Base-by-base conservation (phyloP, 1,284 basidiomycete species). In the Pascua sp. region DNA sequence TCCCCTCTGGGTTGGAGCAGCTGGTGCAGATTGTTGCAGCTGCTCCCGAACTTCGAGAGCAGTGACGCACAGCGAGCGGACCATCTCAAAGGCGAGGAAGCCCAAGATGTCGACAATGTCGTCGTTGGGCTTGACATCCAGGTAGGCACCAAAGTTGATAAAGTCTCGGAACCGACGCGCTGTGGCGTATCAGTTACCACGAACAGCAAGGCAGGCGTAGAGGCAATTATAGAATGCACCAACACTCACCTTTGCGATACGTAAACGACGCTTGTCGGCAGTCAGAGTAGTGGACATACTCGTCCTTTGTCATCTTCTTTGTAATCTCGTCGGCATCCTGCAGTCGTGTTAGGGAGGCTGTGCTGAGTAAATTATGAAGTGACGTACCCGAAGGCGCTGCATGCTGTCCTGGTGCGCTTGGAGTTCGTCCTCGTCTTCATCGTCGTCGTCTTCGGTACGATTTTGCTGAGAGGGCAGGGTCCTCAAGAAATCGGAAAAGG, bases 181-280 rank as follows among this genome's bases (percentile, higher is more conserved):
- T 92, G 41, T 5, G 12, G 11, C 5, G 51, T 53, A n/a, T n/a
- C n/a, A n/a, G n/a, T n/a, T n/a, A n/a, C n/a, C n/a, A n/a, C n/a
- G n/a, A n/a, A n/a, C n/a, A n/a, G n/a, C n/a, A n/a, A n/a, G 24
- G 4, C 24, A 32, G 3, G 24, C 24, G 4, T 4, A 32, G 24
- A 51, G n/a, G 13, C 24, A 47, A 16, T n/a, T 18, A 49, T 3
- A 32, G 24, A 32, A 7, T n/a, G 43, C 17, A 40, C n/a, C 42
- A 40, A 46, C 1, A 5, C 79, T 46, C 41, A 90, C 91, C 86
- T 85, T 96, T 96, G 49, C 92, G 86, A 75, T 95, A 97, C 0
- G 94, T 96, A 77, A 98, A 98, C 11, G 91, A 92, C 0, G 95
- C 95, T 76, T 97, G 93, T 53, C 95, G 84, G 79, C 94, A 97